These are phyloP conservation scores for Saccharomyces uvarum DNA, from an alignment of 1,139 yeast species.

Conservation along the genomic window DNA sequence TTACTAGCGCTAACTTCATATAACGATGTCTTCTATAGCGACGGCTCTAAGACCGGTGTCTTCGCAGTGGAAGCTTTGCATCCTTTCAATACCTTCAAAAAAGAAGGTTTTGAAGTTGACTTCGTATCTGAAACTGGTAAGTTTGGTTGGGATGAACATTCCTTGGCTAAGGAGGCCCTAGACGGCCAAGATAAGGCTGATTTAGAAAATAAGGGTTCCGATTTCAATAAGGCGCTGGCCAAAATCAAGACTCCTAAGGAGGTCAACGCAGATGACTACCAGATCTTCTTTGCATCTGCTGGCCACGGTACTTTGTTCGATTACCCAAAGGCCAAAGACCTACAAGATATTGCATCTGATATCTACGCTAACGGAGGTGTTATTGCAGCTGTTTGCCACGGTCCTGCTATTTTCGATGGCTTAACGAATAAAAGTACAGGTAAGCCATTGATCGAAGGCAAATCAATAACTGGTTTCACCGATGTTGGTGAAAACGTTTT, in stretches of 20 bases:
- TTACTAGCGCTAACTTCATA: constrained; percentile 47
- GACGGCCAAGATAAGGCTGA: constrained; percentile 39
- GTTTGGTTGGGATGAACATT: constrained; percentile 49
- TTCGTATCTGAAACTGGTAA: constrained; percentile 53
- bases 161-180: constrained; percentile 37
- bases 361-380: constrained; percentile 48
- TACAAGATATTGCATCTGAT: constrained; percentile 40
- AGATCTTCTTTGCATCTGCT: constrained; percentile 52
- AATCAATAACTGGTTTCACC: constrained; percentile 54
- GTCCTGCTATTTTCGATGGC: constrained; percentile 48
- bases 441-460: constrained; percentile 43
- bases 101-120: constrained; percentile 45
- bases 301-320: constrained; percentile 60
- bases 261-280: constrained; percentile 42
- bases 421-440: constrained; percentile 40
- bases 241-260: constrained; percentile 29
- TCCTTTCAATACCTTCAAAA: constrained; percentile 43
- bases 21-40: constrained; percentile 43
- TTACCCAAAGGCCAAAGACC: constrained; percentile 44
- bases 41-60: constrained; percentile 53
- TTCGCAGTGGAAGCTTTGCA: constrained; percentile 51
- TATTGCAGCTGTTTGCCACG: constrained; percentile 61
- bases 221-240: constrained; percentile 34
- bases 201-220: constrained; percentile 37
- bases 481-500: constrained; percentile 45